These are phyloP conservation scores for Zymoseptoria pseudotritici DNA, from an alignment of 2,329 filamentous ascomycete genomes.

Conservation along the genomic window DNA sequence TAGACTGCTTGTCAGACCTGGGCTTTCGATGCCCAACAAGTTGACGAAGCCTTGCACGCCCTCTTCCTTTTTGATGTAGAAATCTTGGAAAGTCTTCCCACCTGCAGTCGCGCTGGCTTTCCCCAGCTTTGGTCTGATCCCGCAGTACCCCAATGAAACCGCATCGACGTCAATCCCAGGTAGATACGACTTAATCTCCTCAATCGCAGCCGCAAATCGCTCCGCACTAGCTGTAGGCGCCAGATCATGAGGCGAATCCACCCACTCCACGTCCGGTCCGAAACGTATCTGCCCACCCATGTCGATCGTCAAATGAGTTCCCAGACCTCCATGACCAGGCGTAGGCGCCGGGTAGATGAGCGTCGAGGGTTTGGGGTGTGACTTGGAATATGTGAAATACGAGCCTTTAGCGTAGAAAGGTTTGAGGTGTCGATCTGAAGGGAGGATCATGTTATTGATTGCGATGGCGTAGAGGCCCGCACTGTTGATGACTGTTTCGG, in stretches of 20 bases:
- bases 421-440: conserved; percentile 45
- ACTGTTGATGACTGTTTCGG: conserved; percentile 73
- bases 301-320: conserved; percentile 90
- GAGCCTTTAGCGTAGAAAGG: conserved; percentile 88
- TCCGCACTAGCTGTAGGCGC: conserved; percentile 49
- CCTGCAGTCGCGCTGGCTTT: conserved; percentile 53
- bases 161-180: conserved; percentile 61
- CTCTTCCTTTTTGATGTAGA: conserved; percentile 69
- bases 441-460: conserved; percentile 76
- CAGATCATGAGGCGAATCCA: conserved; percentile 63
- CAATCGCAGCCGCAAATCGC: conserved; percentile 59
- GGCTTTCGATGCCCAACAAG: conserved; percentile 86
- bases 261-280: conserved; percentile 93
- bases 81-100: conserved; percentile 69
- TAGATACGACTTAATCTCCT: conserved; percentile 71
- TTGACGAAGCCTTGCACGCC: conserved; percentile 81
- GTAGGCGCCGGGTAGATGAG: conserved; percentile 84
- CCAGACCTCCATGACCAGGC: conserved; percentile 74
- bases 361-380: conserved; percentile 57
- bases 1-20: conserved; percentile 77
- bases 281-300: conserved; percentile 78
- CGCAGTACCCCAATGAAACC: conserved; percentile 77
- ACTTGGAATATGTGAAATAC: conserved; percentile 77
- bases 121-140: conserved; percentile 79
- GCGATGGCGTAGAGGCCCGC: conserved; percentile 72